Conservation (phyloP, 2,329 filamentous ascomycete genomes). For the Allantophomopsis cytisporea region DNA sequence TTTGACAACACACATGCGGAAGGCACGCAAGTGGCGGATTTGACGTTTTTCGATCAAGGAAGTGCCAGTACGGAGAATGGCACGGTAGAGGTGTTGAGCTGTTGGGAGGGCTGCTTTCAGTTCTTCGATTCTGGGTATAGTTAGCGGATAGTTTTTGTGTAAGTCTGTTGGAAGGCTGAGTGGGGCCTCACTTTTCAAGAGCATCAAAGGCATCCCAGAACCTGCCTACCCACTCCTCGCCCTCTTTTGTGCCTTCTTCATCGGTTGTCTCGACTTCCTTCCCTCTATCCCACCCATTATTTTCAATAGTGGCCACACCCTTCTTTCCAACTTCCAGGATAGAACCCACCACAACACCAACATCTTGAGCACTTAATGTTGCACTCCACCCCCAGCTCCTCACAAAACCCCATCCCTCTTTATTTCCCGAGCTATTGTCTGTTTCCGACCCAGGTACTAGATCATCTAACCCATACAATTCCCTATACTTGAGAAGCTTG, state of each 20-base stretch:
- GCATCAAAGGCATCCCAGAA: constrained; percentile 66
- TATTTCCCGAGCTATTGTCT: constrained; percentile 56
- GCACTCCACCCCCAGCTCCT: constrained; percentile 96
- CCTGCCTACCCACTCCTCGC: constrained; percentile 50
- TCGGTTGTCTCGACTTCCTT: constrained; percentile 29
- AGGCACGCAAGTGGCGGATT: constrained; percentile 82
- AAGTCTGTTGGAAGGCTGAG: not conserved
- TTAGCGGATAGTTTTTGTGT: constrained; percentile 25
- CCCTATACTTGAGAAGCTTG: constrained; percentile 81
- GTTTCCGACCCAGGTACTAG: constrained; percentile 72
- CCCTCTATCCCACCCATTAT: constrained; percentile 15
- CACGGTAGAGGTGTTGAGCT: constrained; percentile 79
- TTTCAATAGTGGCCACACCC: constrained; percentile 12
- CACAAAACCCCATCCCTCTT: constrained; percentile 95
- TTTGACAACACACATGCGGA: constrained; percentile 91
- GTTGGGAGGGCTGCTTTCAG: constrained; percentile 66
- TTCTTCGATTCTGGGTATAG: constrained; percentile 50
- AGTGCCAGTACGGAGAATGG: constrained; percentile 87
- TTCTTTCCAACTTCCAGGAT: constrained; percentile 78
- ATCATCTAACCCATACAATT: constrained; percentile 85
- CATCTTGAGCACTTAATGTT: constrained; percentile 83
- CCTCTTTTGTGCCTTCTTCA: constrained; percentile 29
- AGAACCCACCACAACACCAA: constrained; percentile 83
- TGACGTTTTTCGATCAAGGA: constrained; percentile 86
- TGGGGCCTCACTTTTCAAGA: constrained; percentile 44